Conservation (phyloP, 2,329 filamentous ascomycete species). For the Akanthomyces uredinophilus region DNA sequence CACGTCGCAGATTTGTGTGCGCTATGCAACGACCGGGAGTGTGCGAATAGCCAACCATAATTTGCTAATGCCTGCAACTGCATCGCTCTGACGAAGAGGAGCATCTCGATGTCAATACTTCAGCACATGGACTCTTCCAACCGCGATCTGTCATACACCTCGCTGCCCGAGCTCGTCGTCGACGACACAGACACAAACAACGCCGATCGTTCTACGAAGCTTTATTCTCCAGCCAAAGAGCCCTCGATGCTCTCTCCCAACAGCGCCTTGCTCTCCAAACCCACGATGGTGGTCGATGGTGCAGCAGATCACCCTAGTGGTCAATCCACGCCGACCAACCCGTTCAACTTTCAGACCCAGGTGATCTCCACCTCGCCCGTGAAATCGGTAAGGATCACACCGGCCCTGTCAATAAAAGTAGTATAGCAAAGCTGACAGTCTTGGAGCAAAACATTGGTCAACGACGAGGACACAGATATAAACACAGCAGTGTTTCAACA, state of each 20-base stretch:
- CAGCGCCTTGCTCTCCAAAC: constrained; percentile 12
- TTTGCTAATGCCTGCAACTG: not conserved
- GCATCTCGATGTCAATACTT: not conserved
- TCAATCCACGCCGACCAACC: constrained; percentile 48
- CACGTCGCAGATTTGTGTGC: not conserved
- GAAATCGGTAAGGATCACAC: constrained; percentile 58
- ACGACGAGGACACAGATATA: constrained; percentile 93
- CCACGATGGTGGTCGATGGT: constrained; percentile 23
- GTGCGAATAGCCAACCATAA: not conserved
- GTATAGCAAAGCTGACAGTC: not conserved
- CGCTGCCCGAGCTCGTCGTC: constrained; percentile 19
- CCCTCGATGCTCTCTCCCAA: constrained; percentile 8
- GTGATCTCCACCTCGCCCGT: constrained; percentile 68
- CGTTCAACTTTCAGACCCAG: constrained; percentile 93
- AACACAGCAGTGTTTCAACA: constrained; percentile 85
- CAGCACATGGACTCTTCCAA: constrained; percentile 5
- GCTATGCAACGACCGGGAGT: not conserved
- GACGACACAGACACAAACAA: constrained; percentile 1
- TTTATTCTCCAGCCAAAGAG: not conserved
- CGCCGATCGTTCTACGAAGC: not conserved
- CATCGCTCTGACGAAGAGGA: not conserved
- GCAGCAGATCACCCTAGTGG: constrained; percentile 15
- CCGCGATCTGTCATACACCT: not conserved
- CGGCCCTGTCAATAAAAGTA: not conserved
- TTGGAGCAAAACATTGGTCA: constrained; percentile 72